A percentile compares a stretch with the other conserved stretches of the same genome.
phyloP scores from a whole-genome alignment of 805 yeast genomes.

The Pichia cephalocereana region DNA sequence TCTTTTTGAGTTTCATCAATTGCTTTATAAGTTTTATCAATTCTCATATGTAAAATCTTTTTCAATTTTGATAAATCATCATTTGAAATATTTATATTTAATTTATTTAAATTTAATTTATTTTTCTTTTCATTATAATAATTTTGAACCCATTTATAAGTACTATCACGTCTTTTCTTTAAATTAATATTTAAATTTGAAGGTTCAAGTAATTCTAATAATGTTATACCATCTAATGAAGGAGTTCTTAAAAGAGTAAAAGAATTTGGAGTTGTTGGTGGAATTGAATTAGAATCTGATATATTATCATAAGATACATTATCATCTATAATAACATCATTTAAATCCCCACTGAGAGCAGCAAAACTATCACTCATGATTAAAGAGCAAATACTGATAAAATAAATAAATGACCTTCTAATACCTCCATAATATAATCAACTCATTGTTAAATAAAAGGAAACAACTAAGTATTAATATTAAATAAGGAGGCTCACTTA shows the following conservation, averaged over 20 bases:
- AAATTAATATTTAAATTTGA: conserved; percentile 14
- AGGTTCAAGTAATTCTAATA: conserved; percentile 26
- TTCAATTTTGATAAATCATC: conserved; percentile 23
- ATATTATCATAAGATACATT: background rate
- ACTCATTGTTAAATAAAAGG: too few species aligned
- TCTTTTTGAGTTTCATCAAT: conserved; percentile 31
- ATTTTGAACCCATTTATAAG: conserved; percentile 22
- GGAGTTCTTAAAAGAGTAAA: conserved; percentile 7
- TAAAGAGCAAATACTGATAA: too few species aligned
- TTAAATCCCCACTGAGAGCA: too few species aligned
- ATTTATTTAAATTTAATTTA: background rate
- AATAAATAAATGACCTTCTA: too few species aligned
- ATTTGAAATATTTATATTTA: conserved; percentile 17
- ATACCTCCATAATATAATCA: too few species aligned
- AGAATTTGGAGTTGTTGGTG: conserved; percentile 1
- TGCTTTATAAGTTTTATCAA: conserved; percentile 31
- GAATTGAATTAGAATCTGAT: background rate
- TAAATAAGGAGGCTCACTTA: too few species aligned
- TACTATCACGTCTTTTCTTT: conserved; percentile 17
- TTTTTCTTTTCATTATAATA: conserved; percentile 19
- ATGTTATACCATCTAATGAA: conserved; percentile 20
- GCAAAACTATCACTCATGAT: too few species aligned
- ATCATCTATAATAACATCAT: too few species aligned
- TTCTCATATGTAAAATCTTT: conserved; percentile 16
- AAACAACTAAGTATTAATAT: too few species aligned